Base-by-base conservation (phyloP, 2,329 filamentous ascomycete genomes). In the Moelleriella libera region DNA sequence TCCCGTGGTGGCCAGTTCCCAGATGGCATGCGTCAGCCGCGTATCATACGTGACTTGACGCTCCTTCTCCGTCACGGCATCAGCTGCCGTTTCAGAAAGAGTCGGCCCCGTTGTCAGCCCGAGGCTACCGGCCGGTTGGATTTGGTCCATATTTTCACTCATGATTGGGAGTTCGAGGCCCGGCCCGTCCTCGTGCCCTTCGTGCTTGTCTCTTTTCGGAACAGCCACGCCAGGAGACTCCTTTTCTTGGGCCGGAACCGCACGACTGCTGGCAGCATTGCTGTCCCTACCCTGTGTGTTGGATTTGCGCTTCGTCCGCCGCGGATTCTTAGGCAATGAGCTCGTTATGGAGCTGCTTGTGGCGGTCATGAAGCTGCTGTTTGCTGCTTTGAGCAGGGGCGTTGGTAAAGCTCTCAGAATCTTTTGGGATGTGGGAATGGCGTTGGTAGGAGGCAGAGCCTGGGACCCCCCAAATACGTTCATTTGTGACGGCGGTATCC, bases 401-500 rank as follows among this genome's bases (percentile, higher is more conserved):
- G 89, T 90, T 0, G 92, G 92, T 0, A 98, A 72, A 0, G 88
- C 88, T 28, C 92, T 82, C 2, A 98, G 76, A 51, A 98, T 89
- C 45, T 88, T 82, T 60, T 98, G 92, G 1, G 88, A 88, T 5
- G 90, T 88, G 4, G 92, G 92, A 43, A 98, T 83, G 5, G 88
- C 85, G 54, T 88, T 89, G 1, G 82, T 83, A 0, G 89, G 89
- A 0, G 86, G 83, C 4, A 83, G 74, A 12, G 82, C 81, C 57
- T 87, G 81, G 12, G 85, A 81, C 2, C 78, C 75, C 30, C 83
- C 82, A 53, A 89, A 82, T 14, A 84, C 81, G 47, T 82, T 88
- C 72, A 95, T 84, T 61, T 95, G 88, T 5, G 88, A 97, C 0
- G 92, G 92, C 1, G 92, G 92, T 44, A 98, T 97, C 92, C 88